Evolutionary conservation across 306 rosid genomes (phyloP).

Genomic region (Glycine soja): DNA sequence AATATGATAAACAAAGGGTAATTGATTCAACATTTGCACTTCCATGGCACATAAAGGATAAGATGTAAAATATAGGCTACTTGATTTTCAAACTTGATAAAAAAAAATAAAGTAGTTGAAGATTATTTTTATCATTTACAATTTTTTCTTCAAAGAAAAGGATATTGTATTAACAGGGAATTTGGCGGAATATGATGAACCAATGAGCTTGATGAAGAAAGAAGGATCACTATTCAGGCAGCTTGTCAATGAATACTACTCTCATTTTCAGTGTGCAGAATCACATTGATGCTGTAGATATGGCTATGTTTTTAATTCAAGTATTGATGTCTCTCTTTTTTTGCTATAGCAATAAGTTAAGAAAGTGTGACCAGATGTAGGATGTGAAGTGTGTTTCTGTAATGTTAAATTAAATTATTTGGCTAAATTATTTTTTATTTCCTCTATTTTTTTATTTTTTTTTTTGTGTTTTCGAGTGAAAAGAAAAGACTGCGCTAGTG

Average conservation of each 20-base stretch:
- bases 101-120: background rate
- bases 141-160: background rate
- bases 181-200: slow-evolving; percentile 76
- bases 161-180: slow-evolving; percentile 55
- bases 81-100: background rate
- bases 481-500: no score
- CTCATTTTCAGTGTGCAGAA: slow-evolving; percentile 66
- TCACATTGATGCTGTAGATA: slow-evolving; percentile 45
- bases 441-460: no score
- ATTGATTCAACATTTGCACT: background rate
- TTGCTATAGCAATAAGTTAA: background rate
- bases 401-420: background rate
- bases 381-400: background rate
- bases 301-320: background rate
- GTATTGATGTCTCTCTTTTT: background rate
- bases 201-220: slow-evolving; percentile 62
- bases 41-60: background rate
- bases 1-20: background rate
- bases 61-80: background rate
- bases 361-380: background rate
- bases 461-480: no score
- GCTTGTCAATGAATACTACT: slow-evolving; percentile 82
- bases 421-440: no score
- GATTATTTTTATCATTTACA: background rate
- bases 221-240: slow-evolving; percentile 68